These are phyloP conservation scores for Didymella exigua DNA, from an alignment of 2,329 filamentous ascomycete genomes.

Conservation along the genomic window DNA sequence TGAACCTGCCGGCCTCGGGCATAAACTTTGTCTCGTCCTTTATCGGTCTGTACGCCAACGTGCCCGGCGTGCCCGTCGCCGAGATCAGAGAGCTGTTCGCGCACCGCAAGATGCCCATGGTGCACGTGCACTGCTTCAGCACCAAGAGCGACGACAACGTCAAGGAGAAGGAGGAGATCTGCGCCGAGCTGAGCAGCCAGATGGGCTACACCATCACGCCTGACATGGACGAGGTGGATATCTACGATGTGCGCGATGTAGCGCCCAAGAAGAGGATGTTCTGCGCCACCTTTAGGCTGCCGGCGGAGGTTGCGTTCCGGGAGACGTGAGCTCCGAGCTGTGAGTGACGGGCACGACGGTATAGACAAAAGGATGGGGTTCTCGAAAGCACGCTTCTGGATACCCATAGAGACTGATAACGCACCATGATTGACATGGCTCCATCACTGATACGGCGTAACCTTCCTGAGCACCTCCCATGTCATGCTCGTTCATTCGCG, in stretches of 20 bases:
- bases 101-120: constrained; percentile 69
- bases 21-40: constrained; percentile 81
- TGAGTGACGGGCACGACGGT: background rate
- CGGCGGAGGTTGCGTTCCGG: constrained; percentile 79
- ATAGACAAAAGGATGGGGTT: background rate
- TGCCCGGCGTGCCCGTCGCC: constrained; percentile 30
- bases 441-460: too few relatives aligned
- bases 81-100: constrained; percentile 47
- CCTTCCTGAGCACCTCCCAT: too few relatives aligned
- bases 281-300: constrained; percentile 89
- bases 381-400: background rate
- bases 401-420: constrained; percentile 9
- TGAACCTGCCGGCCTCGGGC: constrained; percentile 93
- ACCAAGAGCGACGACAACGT: constrained; percentile 78
- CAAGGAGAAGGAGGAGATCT: constrained; percentile 64
- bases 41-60: constrained; percentile 77
- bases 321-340: constrained; percentile 5
- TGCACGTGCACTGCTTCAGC: constrained; percentile 95
- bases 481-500: too few relatives aligned
- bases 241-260: constrained; percentile 78
- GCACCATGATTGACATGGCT: too few relatives aligned
- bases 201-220: constrained; percentile 64
- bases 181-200: constrained; percentile 67
- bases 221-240: constrained; percentile 62
- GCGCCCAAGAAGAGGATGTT: constrained; percentile 96